phyloP scores from a whole-genome alignment of 129 eudicot species.

The Centella asiatica region DNA sequence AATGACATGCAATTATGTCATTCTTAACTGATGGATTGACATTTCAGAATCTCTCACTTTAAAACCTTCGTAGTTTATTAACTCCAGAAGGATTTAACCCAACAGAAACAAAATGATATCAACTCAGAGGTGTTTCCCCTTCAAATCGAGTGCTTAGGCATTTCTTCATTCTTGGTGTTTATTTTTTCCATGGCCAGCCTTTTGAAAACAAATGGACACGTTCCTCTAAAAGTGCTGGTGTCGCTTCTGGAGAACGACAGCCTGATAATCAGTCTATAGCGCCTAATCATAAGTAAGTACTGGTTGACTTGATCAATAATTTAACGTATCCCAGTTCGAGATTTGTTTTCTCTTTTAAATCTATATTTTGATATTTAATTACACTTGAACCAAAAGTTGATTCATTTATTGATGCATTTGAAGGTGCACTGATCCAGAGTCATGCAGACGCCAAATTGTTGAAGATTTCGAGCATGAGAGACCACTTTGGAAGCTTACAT shows the following conservation, averaged over 20 bases:
- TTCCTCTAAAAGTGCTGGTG: slow-evolving; percentile 27
- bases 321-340: slow-evolving; percentile 4
- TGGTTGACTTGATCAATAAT: neutral
- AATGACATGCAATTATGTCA: neutral
- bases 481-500: slow-evolving; percentile 95
- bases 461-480: slow-evolving; percentile 77
- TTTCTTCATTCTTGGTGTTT: neutral
- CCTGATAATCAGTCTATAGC: slow-evolving; percentile 43
- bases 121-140: neutral
- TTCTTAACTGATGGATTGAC: neutral
- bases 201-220: slow-evolving; percentile 95
- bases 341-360: neutral
- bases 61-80: neutral
- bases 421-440: slow-evolving; percentile 89
- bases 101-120: neutral
- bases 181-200: slow-evolving; percentile 33
- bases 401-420: slow-evolving; percentile 19
- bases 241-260: slow-evolving; percentile 40
- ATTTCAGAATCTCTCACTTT: too few relatives aligned
- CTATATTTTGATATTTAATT: neutral
- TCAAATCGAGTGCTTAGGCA: neutral
- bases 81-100: neutral
- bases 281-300: slow-evolving; percentile 60
- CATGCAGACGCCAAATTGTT: slow-evolving; percentile 54
- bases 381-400: neutral